A percentile compares a stretch with the other conserved stretches of the same genome.
phyloP scores from a whole-genome alignment of 2,329 filamentous ascomycete species.

The Penicillium sp. region DNA sequence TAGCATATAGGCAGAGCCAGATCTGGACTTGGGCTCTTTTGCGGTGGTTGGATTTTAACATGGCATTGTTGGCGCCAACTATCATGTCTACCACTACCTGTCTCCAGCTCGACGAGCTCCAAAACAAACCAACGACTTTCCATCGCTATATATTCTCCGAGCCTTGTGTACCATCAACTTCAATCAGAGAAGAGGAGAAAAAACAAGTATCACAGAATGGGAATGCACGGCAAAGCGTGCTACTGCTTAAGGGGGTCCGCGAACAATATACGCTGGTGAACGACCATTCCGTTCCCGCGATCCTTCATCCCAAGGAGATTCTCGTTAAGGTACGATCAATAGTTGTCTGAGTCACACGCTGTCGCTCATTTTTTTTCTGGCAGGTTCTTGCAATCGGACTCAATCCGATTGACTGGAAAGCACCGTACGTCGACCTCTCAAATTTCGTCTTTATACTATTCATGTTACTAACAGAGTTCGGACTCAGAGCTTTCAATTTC shows the following conservation, averaged over 20 bases:
- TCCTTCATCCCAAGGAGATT: slow-evolving; percentile 55
- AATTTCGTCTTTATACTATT: background rate
- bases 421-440: slow-evolving; percentile 55
- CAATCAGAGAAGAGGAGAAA: background rate
- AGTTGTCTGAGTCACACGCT: background rate
- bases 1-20: slow-evolving; percentile 19
- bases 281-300: slow-evolving; percentile 50
- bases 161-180: slow-evolving; percentile 4
- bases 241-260: slow-evolving; percentile 54
- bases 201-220: slow-evolving; percentile 1
- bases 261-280: slow-evolving; percentile 53
- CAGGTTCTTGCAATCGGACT: slow-evolving; percentile 64
- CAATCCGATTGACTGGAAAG: slow-evolving; percentile 77
- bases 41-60: slow-evolving; percentile 6
- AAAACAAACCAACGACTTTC: slow-evolving; percentile 16
- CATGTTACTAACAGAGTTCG: background rate
- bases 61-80: slow-evolving; percentile 17
- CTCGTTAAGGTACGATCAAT: slow-evolving; percentile 55
- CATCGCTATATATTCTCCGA: slow-evolving; percentile 15
- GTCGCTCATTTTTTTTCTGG: slow-evolving; percentile 4
- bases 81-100: slow-evolving; percentile 31
- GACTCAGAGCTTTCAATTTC: slow-evolving; percentile 66
- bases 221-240: slow-evolving; percentile 45
- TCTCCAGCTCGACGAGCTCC: slow-evolving; percentile 22
- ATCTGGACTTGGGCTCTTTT: background rate